Evolutionary conservation across 306 rosid species (phyloP), one percentile per base, ranked within the genome.

Genomic region (Potentilla sterilis): DNA sequence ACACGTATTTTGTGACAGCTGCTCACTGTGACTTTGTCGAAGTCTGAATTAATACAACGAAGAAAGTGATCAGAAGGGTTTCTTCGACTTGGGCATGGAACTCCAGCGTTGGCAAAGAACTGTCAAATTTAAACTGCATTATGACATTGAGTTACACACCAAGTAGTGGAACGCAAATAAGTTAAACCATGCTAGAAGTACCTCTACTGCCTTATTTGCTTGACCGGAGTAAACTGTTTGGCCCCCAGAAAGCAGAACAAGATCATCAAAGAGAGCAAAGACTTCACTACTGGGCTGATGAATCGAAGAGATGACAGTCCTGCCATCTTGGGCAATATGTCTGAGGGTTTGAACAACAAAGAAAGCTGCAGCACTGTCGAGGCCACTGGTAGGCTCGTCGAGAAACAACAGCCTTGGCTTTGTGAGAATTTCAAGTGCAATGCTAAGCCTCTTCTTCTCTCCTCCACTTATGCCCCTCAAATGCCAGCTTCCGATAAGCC

Each of bases 221-320:
- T 84, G 77, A 73, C 98, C 97, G 83, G 90, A 90, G 70, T 89
- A 95, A 43, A 91, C 87, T 0, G 93, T 81, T 70, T 86, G 90
- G 63, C 98, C 97, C 2, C 93, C 91, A 78, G 98, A 90, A 65
- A 92, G 97, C 61, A 95, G 84, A 63, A 92, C 87, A n/a, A 95
- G 97, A 80, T 88, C 85, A 79, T 95, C 98, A 89, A 95, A 95
- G 58, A 92, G 90, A 41, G 96, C 93, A 83, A 90, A 92, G 59
- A 92, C 97, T 81, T 95, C 98, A 81, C 97, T 88, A 38, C 98
- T 95, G 8, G 97, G 97, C 82, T 92, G 98, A 79, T 95, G 98
- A n/a, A 95, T 88, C 3, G 96, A 90, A 59, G 96, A 83, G 47
- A 95, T 84, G 10, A 92, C 92, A 73, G 97, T 95, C 77, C 84